Base-by-base conservation (phyloP, 2,329 filamentous ascomycete species). In the Zopfia rhizophila region DNA sequence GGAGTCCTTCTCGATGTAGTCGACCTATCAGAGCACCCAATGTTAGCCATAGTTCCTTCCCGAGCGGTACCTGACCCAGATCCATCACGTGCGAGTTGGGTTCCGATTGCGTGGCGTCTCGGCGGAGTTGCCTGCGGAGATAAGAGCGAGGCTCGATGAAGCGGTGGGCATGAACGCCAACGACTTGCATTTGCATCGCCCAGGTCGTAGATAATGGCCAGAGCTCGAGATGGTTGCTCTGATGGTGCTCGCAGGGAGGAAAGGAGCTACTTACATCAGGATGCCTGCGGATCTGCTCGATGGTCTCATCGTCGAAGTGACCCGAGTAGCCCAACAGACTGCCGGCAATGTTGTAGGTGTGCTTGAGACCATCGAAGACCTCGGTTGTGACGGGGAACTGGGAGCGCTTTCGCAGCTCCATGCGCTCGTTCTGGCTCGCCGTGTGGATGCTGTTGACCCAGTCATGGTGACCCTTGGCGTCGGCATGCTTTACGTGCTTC, bases 1-100 rank as follows among this genome's bases (percentile, higher is more conserved):
- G 38, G 90, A 92, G 76, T 99, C 94, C 66, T 86, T 90, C 84
- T 99, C 94, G 69, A 99, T 90, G 75, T 91, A 96, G 65, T 96
- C 93, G 70, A 99, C 90, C 94, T 99, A 68, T 56, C 45, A 51
- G n/a, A 35, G 46, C 25, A 32, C 13, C n/a, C 18, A 16, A 16
- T 14, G 56, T 68, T 61, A 68, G 67, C 58, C 23, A 44, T 28
- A 14, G 49, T 53, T 48, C 42, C 38, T 21, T 41, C 30, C 48
- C 39, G 49, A 36, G 51, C 30, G 50, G 53, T 57, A 50, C 48
- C 52, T 53, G 45, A 43, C 48, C 55, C 47, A 38, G 40, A 14
- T 22, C 46, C 33, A 57, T 69, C 55, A 61, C 60, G 56, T 59
- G 58, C 41, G 51, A 58, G 59, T 51, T 53, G 46, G 57, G 62